Evolutionary conservation across 2,329 filamentous ascomycete genomes (phyloP).

Genomic region (Paracamarosporium sp.): DNA sequence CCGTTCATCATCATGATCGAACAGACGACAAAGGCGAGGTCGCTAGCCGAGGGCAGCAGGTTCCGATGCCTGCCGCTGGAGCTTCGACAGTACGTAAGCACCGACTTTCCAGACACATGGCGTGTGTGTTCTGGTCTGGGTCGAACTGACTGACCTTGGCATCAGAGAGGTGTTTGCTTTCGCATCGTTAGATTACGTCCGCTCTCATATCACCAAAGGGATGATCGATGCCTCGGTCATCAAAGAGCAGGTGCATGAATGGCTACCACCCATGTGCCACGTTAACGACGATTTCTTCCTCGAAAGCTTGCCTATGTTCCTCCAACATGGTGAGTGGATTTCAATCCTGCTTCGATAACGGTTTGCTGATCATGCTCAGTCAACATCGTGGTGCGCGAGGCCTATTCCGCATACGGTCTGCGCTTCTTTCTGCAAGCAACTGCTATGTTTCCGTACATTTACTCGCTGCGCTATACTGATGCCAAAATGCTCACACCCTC

Average conservation of each 20-base stretch:
- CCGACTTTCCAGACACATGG: not conserved
- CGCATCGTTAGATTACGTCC: constrained; percentile 1
- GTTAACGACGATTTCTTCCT: constrained; percentile 13
- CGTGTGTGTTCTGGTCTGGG: not conserved
- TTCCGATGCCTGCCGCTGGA: constrained; percentile 14
- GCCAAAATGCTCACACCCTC: not conserved
- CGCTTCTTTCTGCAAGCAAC: constrained; percentile 10
- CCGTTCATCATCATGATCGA: no score
- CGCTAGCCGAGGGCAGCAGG: not conserved
- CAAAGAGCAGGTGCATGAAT: constrained; percentile 3
- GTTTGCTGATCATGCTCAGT: not conserved
- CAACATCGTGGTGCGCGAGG: constrained; percentile 4
- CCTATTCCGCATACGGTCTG: constrained; percentile 7
- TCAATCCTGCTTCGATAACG: not conserved
- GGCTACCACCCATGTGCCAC: constrained; percentile 14
- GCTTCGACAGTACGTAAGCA: constrained; percentile 11
- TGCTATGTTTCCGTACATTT: not conserved
- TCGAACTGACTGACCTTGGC: not conserved
- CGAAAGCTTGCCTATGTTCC: constrained; percentile 12
- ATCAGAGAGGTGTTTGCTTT: constrained; percentile 7
- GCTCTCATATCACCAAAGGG: not conserved
- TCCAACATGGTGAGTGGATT: not conserved
- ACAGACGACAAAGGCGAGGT: no score
- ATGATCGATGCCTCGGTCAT: constrained; percentile 4
- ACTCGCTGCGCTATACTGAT: not conserved